These are phyloP conservation scores for Trypanosoma congolense DNA, from an alignment of 208 protist genomes.

Conservation along the genomic window DNA sequence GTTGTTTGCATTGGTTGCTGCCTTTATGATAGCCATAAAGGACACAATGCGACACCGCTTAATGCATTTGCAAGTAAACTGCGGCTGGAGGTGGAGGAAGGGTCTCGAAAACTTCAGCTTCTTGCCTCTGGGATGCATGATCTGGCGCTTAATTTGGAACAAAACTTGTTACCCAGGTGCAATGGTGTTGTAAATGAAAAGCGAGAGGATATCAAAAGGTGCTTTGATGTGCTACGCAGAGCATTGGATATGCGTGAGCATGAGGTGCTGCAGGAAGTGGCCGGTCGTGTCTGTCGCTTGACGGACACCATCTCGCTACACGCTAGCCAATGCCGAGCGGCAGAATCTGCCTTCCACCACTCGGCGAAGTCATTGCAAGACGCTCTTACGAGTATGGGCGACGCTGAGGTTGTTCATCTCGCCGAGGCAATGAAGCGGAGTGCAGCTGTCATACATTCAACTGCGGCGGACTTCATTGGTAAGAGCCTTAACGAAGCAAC, in stretches of 20 bases:
- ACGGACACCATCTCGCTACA: background rate
- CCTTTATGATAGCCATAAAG: slow-evolving; percentile 61
- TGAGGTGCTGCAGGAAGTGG: slow-evolving; percentile 18
- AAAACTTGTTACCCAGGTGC: slow-evolving; percentile 18
- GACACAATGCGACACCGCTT: slow-evolving; percentile 35
- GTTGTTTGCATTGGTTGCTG: slow-evolving; percentile 68
- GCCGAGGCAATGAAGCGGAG: background rate
- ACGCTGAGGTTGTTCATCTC: background rate
- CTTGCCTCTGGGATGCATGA: slow-evolving; percentile 5
- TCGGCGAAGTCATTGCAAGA: background rate
- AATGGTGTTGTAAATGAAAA: slow-evolving; percentile 18
- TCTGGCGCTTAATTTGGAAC: slow-evolving; percentile 3
- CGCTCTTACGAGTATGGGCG: background rate
- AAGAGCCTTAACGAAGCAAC: background rate
- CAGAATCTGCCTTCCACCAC: background rate
- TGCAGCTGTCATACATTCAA: background rate
- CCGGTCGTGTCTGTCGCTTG: background rate
- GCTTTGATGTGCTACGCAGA: slow-evolving; percentile 31
- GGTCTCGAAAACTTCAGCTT: background rate
- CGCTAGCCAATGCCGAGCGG: background rate
- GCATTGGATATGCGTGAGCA: slow-evolving; percentile 44
- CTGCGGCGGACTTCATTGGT: background rate
- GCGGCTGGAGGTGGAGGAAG: background rate
- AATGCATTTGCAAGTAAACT: slow-evolving; percentile 1
- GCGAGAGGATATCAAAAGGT: slow-evolving; percentile 26